Evolutionary conservation across 306 rosid species (phyloP), one percentile per base, ranked within the genome.

Genomic region (Cucurbita ficifolia): DNA sequence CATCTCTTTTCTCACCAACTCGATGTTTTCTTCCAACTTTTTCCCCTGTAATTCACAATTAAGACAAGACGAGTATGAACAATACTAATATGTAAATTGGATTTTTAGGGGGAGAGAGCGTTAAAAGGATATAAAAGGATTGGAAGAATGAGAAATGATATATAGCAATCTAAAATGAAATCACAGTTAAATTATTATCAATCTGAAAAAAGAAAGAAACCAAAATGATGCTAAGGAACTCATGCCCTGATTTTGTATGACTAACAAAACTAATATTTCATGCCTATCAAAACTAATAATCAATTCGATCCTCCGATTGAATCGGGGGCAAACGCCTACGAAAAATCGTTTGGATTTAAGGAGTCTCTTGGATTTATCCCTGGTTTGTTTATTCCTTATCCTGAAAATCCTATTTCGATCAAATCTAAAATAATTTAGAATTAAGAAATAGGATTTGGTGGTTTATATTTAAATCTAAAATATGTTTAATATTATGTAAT

Each of bases 1-100:
- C 42, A 91, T 84, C 67, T 86, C 99, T 83, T 83, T 94, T 84
- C 91, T 89, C 70, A 90, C 84, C 79, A 85, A 76, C 82, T 88
- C 96, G 80, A 91, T 86, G 83, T 85, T 83, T 70, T 77, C 85
- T 88, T 84, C 97, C 74, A 94, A 82, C 75, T 83, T 85, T 85
- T 84, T 79, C 24, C 87, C 96, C 99, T 94, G 85, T 55, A 73
- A 80, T 61, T 76, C 60, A 74, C 55, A n/a, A 68, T 39, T 51
- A 39, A 51, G 63, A 53, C 45, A 4, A 38, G 36, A 72, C 0
- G 22, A 17, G 7, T 36, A 5, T 29, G 33, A 29, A 29, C 4
- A 29, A 29, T 29, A 29, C 33, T 29, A 29, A 29, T 29, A 29
- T 29, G 33, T 29, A 29, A 29, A 29, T 29, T 29, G 33, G 33